Evolutionary conservation across 1,139 yeast genomes (phyloP).

Genomic region (Yamadazyma sp.): DNA sequence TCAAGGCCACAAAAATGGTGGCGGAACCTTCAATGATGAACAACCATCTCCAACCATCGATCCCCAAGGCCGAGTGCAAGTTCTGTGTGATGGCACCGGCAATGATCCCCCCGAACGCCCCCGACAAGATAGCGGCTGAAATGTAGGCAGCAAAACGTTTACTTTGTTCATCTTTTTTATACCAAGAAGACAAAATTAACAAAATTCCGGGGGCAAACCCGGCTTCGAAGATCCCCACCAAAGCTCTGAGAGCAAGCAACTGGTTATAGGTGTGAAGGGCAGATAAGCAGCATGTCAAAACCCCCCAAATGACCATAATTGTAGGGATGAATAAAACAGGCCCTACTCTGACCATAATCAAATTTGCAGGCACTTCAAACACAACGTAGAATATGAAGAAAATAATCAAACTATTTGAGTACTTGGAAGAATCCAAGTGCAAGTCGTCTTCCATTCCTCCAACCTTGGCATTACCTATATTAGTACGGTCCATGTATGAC

Average conservation of each 20-base stretch:
- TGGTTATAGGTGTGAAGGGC: conserved; percentile 18
- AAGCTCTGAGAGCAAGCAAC: conserved; percentile 23
- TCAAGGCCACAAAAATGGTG: conserved; percentile 29
- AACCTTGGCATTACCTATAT: conserved; percentile 27
- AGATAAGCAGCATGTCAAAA: conserved; percentile 22
- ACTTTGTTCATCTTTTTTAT: conserved; percentile 22
- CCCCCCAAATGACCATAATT: conserved; percentile 25
- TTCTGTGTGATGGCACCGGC: conserved; percentile 24
- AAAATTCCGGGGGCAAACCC: conserved; percentile 25
- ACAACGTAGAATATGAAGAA: conserved; percentile 25
- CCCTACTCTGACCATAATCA: conserved; percentile 27
- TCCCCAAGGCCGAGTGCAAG: conserved; percentile 22
- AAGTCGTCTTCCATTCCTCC: conserved; percentile 25
- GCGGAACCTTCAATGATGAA: conserved; percentile 35
- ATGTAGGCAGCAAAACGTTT: conserved; percentile 22
- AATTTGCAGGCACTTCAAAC: conserved; percentile 31
- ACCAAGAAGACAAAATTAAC: conserved; percentile 26
- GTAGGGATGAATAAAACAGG: conserved; percentile 29
- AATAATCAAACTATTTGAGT: conserved; percentile 25
- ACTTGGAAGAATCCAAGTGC: conserved; percentile 22
- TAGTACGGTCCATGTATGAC: conserved; percentile 23
- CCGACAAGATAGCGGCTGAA: conserved; percentile 23
- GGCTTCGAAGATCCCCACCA: conserved; percentile 27
- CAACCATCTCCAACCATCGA: conserved; percentile 37
- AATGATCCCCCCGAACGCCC: conserved; percentile 16